A percentile compares a stretch with the other conserved stretches of the same genome.
These are phyloP conservation scores for Prototheca cutis DNA, from an alignment of 163 green algal species.

Conservation along the genomic window DNA sequence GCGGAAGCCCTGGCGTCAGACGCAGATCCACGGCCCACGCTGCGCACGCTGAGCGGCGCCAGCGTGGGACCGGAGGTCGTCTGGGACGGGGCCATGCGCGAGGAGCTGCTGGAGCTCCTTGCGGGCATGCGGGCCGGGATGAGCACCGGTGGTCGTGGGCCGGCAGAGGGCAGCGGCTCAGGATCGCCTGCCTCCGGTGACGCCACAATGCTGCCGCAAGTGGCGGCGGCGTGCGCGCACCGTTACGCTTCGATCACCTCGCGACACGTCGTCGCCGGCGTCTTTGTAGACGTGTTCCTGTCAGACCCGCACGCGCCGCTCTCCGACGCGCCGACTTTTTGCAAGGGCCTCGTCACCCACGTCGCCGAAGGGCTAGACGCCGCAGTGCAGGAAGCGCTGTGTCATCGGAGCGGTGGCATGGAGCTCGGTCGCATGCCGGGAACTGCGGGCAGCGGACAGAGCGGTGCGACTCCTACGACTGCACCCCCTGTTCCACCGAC, in stretches of 20 bases:
- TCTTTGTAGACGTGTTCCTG: conserved; percentile 80
- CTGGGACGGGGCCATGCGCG: conserved; percentile 69
- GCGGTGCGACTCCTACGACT: too few relatives aligned
- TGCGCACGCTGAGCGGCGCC: conserved; percentile 39
- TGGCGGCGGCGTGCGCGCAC: neutral
- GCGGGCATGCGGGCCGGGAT: conserved; percentile 8
- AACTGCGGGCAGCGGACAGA: too few relatives aligned
- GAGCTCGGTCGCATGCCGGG: too few relatives aligned
- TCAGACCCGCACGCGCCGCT: conserved; percentile 20
- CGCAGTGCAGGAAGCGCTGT: neutral
- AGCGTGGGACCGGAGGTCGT: conserved; percentile 41
- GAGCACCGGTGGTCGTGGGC: too few relatives aligned
- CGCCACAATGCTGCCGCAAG: too few relatives aligned
- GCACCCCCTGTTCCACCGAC: too few relatives aligned
- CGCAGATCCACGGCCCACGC: conserved; percentile 36
- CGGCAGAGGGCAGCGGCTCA: too few relatives aligned
- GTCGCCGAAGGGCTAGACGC: neutral
- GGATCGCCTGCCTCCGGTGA: too few relatives aligned
- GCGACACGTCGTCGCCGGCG: conserved; percentile 68
- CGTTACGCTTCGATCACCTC: conserved; percentile 37
- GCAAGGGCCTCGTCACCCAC: conserved; percentile 43
- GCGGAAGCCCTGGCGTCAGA: conserved; percentile 15
- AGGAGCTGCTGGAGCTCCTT: conserved; percentile 47
- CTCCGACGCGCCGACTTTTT: conserved; percentile 51
- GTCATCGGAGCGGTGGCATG: too few relatives aligned